Evolutionary conservation across 768 basidiomycete species (phyloP).

Genomic region (Mycena rosella): DNA sequence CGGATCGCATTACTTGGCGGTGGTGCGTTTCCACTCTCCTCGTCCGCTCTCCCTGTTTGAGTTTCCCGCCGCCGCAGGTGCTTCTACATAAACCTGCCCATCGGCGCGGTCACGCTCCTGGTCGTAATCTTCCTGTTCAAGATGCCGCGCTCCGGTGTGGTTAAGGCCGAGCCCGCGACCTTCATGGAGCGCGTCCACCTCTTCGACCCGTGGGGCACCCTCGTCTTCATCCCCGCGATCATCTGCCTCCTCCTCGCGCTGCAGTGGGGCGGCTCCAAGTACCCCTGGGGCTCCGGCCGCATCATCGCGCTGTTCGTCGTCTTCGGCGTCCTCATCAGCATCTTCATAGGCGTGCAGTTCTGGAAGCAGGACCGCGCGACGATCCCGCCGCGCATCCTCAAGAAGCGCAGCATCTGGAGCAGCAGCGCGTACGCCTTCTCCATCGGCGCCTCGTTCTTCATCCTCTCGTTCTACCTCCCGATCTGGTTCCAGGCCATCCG

Average conservation of each 20-base stretch:
- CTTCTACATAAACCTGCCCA: conserved; percentile 49
- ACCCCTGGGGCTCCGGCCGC: conserved; percentile 52
- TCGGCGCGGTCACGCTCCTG: conserved; percentile 30
- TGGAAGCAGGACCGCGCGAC: conserved; percentile 28
- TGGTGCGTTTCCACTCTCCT: conserved; percentile 41
- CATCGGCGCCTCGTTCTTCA: conserved; percentile 24
- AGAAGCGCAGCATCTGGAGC: conserved; percentile 27
- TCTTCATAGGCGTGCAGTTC: conserved; percentile 35
- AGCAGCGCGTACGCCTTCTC: conserved; percentile 13
- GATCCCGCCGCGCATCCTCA: conserved; percentile 33
- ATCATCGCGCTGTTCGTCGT: conserved; percentile 28
- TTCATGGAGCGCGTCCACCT: conserved; percentile 16
- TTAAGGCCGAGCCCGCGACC: neutral
- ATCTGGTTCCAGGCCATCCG: conserved; percentile 53
- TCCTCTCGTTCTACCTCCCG: conserved; percentile 23
- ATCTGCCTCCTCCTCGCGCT: conserved; percentile 49
- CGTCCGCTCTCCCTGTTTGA: neutral
- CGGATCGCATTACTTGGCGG: conserved; percentile 49
- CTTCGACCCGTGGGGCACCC: conserved; percentile 34
- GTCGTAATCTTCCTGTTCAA: conserved; percentile 37
- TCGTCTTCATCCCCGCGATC: conserved; percentile 33
- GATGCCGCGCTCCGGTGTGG: conserved; percentile 24
- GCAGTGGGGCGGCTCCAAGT: conserved; percentile 60
- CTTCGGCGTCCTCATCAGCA: conserved; percentile 30
- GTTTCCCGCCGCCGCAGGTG: conserved; percentile 17